Percentiles rank a stretch among this genome's conserved stretches.
phyloP scores from a whole-genome alignment of 805 yeast species.

The Candida sithepensis region DNA sequence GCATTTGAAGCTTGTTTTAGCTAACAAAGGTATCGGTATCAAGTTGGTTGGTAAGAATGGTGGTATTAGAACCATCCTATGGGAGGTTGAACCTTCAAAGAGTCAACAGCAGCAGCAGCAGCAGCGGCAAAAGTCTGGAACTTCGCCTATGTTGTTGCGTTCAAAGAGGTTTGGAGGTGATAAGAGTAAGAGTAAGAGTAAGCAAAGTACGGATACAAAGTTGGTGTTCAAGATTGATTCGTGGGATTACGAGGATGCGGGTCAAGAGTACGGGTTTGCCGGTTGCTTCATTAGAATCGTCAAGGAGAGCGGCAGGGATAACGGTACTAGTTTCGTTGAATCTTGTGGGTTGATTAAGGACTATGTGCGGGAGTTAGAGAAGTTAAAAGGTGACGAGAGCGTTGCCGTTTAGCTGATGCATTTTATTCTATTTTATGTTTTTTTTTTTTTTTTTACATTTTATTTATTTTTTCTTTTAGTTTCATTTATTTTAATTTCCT shows the following conservation, averaged over 20 bases:
- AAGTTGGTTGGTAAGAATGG: slow-evolving; percentile 1
- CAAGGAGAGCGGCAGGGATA: slow-evolving; percentile 9
- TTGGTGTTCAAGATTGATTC: slow-evolving; percentile 19
- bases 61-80: slow-evolving; percentile 1
- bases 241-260: slow-evolving; percentile 27
- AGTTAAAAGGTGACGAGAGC: neutral
- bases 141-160: neutral
- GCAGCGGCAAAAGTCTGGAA: neutral
- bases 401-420: neutral
- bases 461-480: no score
- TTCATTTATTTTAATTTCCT: no score
- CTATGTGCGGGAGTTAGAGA: neutral
- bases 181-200: neutral
- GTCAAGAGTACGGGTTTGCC: slow-evolving; percentile 30
- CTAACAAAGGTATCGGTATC: slow-evolving; percentile 2
- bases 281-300: slow-evolving; percentile 28
- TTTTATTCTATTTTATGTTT: no score
- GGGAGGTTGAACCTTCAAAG: neutral
- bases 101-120: neutral
- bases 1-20: slow-evolving; percentile 4
- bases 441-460: no score
- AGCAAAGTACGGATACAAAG: neutral
- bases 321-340: neutral
- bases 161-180: neutral
- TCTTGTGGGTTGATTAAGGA: neutral